Conservation (phyloP, 192 early-diverging fungal genomes). For the Rhizophagus sp. region DNA sequence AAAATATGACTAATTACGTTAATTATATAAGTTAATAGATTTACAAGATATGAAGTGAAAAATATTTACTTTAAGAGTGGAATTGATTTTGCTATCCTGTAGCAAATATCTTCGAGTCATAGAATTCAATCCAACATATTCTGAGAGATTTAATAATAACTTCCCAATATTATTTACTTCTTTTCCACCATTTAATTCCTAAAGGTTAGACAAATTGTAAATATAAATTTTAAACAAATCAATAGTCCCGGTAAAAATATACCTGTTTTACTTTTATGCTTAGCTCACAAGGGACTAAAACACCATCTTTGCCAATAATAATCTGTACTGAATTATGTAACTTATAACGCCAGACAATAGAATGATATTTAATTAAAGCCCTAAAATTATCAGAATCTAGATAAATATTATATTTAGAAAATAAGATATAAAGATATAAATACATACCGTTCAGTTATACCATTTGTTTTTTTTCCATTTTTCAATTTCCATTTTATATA, state of each 20-base stretch:
- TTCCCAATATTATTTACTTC: slow-evolving; percentile 63
- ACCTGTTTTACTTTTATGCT: slow-evolving; percentile 70
- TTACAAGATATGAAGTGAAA: background rate
- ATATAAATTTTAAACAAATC: slow-evolving; percentile 29
- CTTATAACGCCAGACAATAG: slow-evolving; percentile 64
- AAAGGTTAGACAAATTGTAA: slow-evolving; percentile 34
- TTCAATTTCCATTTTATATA: slow-evolving; percentile 79
- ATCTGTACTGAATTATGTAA: slow-evolving; percentile 58
- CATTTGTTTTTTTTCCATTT: slow-evolving; percentile 38
- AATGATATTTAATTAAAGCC: slow-evolving; percentile 53
- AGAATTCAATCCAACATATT: slow-evolving; percentile 61
- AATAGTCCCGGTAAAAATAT: background rate
- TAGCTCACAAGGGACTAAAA: slow-evolving; percentile 75
- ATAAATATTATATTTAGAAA: slow-evolving; percentile 9
- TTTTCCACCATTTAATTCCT: slow-evolving; percentile 64
- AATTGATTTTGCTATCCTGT: slow-evolving; percentile 76
- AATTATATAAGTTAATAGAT: background rate
- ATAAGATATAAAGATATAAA: background rate
- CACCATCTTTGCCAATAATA: slow-evolving; percentile 71
- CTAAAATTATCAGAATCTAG: slow-evolving; percentile 28
- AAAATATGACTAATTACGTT: background rate
- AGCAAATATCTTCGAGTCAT: slow-evolving; percentile 62
- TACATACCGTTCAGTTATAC: slow-evolving; percentile 43
- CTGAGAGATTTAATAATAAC: slow-evolving; percentile 74
- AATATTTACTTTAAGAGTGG: slow-evolving; percentile 68